A percentile compares a stretch with the other conserved stretches of the same genome.
Evolutionary conservation across 1,284 basidiomycete genomes (phyloP).

Genomic region (Ceratobasidium sp.): DNA sequence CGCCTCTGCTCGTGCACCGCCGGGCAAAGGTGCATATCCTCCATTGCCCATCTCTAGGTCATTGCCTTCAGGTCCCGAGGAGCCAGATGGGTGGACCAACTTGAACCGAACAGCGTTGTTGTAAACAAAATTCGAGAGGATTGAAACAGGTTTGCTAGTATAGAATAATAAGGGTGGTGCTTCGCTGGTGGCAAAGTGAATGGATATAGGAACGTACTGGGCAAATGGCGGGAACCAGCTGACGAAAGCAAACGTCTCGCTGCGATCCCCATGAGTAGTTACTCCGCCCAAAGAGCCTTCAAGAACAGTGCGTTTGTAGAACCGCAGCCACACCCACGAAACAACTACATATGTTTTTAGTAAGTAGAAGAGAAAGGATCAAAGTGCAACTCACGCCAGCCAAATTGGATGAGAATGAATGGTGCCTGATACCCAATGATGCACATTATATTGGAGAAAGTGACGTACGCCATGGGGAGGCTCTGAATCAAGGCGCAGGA

Average conservation of each 20-base stretch:
- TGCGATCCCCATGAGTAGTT: conserved; percentile 84
- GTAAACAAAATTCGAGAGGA: conserved; percentile 76
- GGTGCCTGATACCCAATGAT: conserved; percentile 91
- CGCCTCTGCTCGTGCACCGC: conserved; percentile 91
- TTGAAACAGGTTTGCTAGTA: conserved; percentile 70
- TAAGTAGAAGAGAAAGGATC: neutral
- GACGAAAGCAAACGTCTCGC: conserved; percentile 95
- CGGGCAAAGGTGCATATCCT: conserved; percentile 79
- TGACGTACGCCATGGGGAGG: conserved; percentile 93
- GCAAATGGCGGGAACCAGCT: conserved; percentile 96
- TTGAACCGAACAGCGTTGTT: conserved; percentile 67
- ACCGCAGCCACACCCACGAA: conserved; percentile 93
- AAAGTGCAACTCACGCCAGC: conserved; percentile 68
- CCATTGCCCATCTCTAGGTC: conserved; percentile 73
- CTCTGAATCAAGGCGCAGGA: conserved; percentile 62
- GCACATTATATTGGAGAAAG: conserved; percentile 89
- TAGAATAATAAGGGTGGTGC: conserved; percentile 42
- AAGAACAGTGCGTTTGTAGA: conserved; percentile 85
- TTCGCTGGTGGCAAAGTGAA: conserved; percentile 1
- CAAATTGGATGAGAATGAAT: conserved; percentile 97
- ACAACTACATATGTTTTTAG: conserved; percentile 61
- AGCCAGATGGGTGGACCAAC: conserved; percentile 78
- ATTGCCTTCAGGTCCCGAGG: conserved; percentile 49
- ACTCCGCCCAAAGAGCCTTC: conserved; percentile 58
- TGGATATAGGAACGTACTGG: conserved; percentile 67